Evolutionary conservation across 768 basidiomycete species (phyloP).

Genomic region (Tylopilus sp.): DNA sequence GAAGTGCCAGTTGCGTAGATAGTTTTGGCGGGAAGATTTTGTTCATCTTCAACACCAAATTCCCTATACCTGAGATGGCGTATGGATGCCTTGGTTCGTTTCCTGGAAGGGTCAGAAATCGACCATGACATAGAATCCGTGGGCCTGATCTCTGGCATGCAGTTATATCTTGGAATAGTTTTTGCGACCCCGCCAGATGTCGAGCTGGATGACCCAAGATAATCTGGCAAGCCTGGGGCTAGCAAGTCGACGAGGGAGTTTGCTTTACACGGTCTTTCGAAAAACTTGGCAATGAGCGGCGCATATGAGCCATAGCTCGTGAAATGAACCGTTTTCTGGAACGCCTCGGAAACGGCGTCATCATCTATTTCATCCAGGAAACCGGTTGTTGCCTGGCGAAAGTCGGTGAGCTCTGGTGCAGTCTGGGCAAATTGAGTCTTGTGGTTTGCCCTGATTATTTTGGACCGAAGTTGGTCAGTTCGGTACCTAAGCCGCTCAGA

Average conservation of each 20-base stretch:
- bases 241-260: conserved; percentile 3
- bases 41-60: background rate
- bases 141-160: background rate
- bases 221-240: conserved; percentile 16
- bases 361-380: background rate
- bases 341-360: conserved; percentile 1
- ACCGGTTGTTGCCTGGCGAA: background rate
- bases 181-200: no score
- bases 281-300: background rate
- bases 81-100: background rate
- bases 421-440: conserved; percentile 2
- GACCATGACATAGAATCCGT: background rate
- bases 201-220: conserved; percentile 11
- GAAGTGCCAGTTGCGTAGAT: background rate
- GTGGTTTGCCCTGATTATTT: background rate
- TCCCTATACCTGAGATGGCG: background rate
- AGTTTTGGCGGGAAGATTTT: background rate
- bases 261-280: background rate
- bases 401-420: background rate
- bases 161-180: conserved; percentile 9
- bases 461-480: no score
- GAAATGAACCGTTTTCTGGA: conserved; percentile 6
- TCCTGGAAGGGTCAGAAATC: background rate
- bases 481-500: background rate
- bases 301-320: conserved; percentile 15